A percentile compares a stretch with the other conserved stretches of the same genome.
Evolutionary conservation across 192 early-diverging fungal species (phyloP).

Genomic region (Helicostylum pulchrum): DNA sequence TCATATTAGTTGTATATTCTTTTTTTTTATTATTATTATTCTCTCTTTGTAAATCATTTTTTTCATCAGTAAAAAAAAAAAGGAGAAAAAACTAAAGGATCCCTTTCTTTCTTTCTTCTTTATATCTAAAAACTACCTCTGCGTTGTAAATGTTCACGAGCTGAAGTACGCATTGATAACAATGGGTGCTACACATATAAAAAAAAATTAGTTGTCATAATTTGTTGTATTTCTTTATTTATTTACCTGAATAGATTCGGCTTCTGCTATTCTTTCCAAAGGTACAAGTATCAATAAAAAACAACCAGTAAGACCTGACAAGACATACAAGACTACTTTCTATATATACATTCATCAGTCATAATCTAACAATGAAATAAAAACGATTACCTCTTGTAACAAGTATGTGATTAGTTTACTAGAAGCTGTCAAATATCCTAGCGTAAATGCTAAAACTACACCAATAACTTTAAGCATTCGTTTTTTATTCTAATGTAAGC

Average conservation of each 20-base stretch:
- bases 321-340: constrained; percentile 11
- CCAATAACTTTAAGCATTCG: constrained; percentile 17
- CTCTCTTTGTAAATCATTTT: neutral
- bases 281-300: constrained; percentile 14
- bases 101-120: neutral
- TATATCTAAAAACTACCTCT: constrained; percentile 21
- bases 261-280: constrained; percentile 14
- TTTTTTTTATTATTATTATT: neutral
- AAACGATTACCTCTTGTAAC: constrained; percentile 11
- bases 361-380: neutral
- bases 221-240: neutral
- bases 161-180: constrained; percentile 14
- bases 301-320: neutral
- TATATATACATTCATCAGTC: neutral
- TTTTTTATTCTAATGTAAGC: neutral
- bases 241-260: constrained; percentile 11
- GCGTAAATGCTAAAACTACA: constrained; percentile 17
- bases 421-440: constrained; percentile 21
- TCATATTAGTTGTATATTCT: too few species aligned
- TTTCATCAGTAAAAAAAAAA: too few species aligned
- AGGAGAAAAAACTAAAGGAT: too few species aligned
- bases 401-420: constrained; percentile 4
- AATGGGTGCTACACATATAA: constrained; percentile 2
- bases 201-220: neutral
- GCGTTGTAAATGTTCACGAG: constrained; percentile 26